Evolutionary conservation across 257 asterid genomes (phyloP).

Genomic region (Solanum medicagineum): DNA sequence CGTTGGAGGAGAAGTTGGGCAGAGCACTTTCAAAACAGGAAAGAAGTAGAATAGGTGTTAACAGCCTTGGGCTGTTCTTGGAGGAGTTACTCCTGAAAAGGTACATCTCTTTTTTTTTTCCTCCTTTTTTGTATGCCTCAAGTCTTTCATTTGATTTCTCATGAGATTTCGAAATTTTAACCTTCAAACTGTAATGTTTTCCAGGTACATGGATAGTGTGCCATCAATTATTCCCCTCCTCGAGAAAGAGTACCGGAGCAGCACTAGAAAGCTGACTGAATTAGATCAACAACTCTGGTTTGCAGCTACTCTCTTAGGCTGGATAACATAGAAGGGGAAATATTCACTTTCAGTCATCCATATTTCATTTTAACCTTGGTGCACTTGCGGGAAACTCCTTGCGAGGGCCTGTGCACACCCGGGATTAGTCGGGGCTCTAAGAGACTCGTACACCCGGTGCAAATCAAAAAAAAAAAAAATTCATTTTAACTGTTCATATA

Average conservation of each 20-base stretch:
- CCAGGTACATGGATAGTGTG: slow-evolving; percentile 87
- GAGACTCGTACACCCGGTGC: no score
- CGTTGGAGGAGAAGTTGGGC: slow-evolving; percentile 90
- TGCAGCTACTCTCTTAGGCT: background rate
- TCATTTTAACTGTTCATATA: background rate
- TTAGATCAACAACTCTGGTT: slow-evolving; percentile 88
- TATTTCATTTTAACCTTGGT: no score
- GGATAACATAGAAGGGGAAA: background rate
- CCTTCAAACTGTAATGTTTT: slow-evolving; percentile 2
- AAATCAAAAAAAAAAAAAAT: no score
- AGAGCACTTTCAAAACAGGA: slow-evolving; percentile 78
- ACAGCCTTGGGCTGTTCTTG: slow-evolving; percentile 85
- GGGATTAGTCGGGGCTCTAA: no score
- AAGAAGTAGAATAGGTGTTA: slow-evolving; percentile 80
- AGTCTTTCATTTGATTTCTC: background rate
- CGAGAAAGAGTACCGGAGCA: slow-evolving; percentile 72
- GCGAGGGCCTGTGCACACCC: no score
- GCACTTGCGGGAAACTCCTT: no score
- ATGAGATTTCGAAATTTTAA: slow-evolving; percentile 7
- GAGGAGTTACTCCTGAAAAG: slow-evolving; percentile 88
- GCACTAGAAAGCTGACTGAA: slow-evolving; percentile 75
- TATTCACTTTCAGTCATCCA: no score
- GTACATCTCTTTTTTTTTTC: slow-evolving; percentile 10
- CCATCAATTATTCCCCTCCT: slow-evolving; percentile 92
- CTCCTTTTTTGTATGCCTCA: background rate